These are phyloP conservation scores for Xylaria sp. DNA, from an alignment of 495 filamentous ascomycete species.

Conservation along the genomic window DNA sequence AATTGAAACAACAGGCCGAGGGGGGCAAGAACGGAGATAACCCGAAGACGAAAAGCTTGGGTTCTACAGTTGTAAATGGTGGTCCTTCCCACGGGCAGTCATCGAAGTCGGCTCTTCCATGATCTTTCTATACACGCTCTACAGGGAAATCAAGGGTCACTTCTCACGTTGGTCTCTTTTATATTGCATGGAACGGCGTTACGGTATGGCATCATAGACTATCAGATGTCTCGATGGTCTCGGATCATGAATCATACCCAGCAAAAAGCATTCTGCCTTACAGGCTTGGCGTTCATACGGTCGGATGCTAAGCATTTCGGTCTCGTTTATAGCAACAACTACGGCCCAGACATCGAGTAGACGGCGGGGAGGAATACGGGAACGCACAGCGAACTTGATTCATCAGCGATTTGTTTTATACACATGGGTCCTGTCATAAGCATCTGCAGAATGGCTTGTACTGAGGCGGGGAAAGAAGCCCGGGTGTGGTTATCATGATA, in stretches of 20 bases:
- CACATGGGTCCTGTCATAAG: not conserved
- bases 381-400: slow-evolving; percentile 16
- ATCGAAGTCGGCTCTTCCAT: slow-evolving; percentile 29
- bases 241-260: slow-evolving; percentile 44
- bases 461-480: not conserved
- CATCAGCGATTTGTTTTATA: slow-evolving; percentile 20
- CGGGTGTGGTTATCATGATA: not conserved
- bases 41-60: slow-evolving; percentile 35
- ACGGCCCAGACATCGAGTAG: slow-evolving; percentile 11
- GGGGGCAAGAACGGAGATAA: slow-evolving; percentile 34
- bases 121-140: slow-evolving; percentile 6
- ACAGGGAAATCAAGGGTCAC: not conserved
- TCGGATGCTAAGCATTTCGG: slow-evolving; percentile 33
- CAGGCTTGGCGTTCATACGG: slow-evolving; percentile 41
- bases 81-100: slow-evolving; percentile 32
- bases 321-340: slow-evolving; percentile 32
- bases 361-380: not conserved
- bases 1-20: slow-evolving; percentile 36
- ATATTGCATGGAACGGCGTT: slow-evolving; percentile 44
- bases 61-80: slow-evolving; percentile 35
- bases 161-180: slow-evolving; percentile 28
- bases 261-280: slow-evolving; percentile 42
- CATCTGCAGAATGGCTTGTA: slow-evolving; percentile 18
- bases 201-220: slow-evolving; percentile 41
- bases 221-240: slow-evolving; percentile 34